Evolutionary conservation across 139 green algal species (phyloP), one percentile per base, ranked within the genome.

Genomic region (Parachlorella kessleri): DNA sequence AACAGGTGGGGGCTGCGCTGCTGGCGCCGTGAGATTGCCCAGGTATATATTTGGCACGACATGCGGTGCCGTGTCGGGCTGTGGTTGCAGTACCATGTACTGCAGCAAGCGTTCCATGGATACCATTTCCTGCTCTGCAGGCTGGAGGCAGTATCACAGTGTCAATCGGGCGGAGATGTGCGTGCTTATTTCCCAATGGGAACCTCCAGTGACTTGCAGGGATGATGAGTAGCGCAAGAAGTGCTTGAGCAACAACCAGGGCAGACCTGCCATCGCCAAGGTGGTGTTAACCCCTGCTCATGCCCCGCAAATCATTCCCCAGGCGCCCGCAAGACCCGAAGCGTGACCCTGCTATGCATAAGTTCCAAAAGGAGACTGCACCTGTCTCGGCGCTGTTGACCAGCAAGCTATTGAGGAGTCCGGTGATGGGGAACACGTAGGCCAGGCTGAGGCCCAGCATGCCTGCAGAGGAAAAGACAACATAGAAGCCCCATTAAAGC

Each of bases 371-470:
- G n/a, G n/a, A n/a, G n/a, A n/a, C n/a, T n/a, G n/a, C 33, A 73
- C 75, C 75, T 21, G 88, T 94, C 83, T 97, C 91, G 6, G 93
- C 90, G 1, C 72, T 85, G 14, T 81, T 85, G 4, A 85, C 92
- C 1, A 98, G 84, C 33, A 96, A 72, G 26, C 89, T 88, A 63
- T 92, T 94, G 30, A 98, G 88, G 66, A 96, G 82, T 2, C 85
- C 83, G 4, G 94, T 93, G 53, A 97, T 85, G 23, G 93, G 91
- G 42, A 98, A 81, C 23, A 89, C 91, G 70, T 97, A 98, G 1
- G 87, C 83, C n/a, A 97, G 78, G 70, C 82, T 84, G 6, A 97
- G 84, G 0, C 92, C 93, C 38, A 91, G 76, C 66, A 96, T 55
- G 33, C 88, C 89, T 48, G 90, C 84, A 3, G 66, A 18, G 48